Base-by-base conservation (phyloP, 78 protist genomes). In the Dictyostelium purpureum region DNA sequence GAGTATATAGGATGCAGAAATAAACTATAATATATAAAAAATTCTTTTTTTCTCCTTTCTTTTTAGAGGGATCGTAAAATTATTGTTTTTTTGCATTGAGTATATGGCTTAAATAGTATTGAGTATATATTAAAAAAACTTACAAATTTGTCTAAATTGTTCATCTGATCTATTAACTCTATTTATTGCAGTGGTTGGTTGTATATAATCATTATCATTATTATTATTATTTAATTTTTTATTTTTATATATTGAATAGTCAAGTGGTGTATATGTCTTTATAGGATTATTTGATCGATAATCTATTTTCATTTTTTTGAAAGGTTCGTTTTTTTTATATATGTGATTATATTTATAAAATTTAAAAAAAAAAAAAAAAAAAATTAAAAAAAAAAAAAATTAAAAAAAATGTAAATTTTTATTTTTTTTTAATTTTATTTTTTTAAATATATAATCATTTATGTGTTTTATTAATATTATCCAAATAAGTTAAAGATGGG, bases 131-230 rank as follows among this genome's bases (percentile, higher is more conserved):
- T 69, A 42, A 38, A 18, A n/a, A 40, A 79, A 71, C 80, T 9
- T 85, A 85, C 92, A 85, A 28, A 85, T 85, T 73, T 85, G 82
- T 69, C 92, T 85, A 49, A 85, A 74, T 59, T 85, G 92, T 73
- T 85, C 92, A 45, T 85, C 92, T 61, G 76, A 70, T 85, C 92
- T 85, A 26, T 28, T 35, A 40, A 54, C 47, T 73, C 92, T 85
- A 38, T 85, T 35, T 43, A 51, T 56, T 37, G 63, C 14, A 26
- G 12, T 67, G 31, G 57, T 51, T 81, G 18, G 33, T 54, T 33
- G 10, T 37, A 10, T 14, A 61, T 81, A 24, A 21, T 7, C 31
- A 35, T 35, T 65, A 51, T 79, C 37, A 19, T 52, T 52, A 21
- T 40, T 70, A n/a, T 35, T 51, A 19, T 40, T 40, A 28, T 49